Evolutionary conservation across 1,139 yeast genomes (phyloP).

Genomic region (Nakaseomyces sp.): DNA sequence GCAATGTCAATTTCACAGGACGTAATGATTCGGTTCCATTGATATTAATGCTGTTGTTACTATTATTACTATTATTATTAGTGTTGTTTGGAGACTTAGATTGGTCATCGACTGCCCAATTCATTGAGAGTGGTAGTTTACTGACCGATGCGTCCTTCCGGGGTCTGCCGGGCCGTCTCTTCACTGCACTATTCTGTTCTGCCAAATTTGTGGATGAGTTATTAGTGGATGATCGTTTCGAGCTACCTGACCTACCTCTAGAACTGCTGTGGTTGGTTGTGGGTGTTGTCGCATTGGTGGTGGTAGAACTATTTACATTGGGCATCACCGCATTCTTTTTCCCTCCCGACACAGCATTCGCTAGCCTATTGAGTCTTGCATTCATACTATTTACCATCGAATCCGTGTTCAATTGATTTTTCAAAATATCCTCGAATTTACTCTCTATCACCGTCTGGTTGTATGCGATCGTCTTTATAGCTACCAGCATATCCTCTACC

Average conservation of each 20-base stretch:
- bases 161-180: constrained; percentile 31
- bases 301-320: background rate
- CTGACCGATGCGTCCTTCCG: constrained; percentile 19
- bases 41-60: no score
- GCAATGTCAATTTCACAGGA: background rate
- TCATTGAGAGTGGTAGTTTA: constrained; percentile 7
- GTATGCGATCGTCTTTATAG: constrained; percentile 26
- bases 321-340: background rate
- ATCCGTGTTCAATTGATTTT: constrained; percentile 32
- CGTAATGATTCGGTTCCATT: background rate
- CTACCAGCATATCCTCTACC: constrained; percentile 17
- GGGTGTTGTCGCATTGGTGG: background rate
- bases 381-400: constrained; percentile 27
- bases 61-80: background rate
- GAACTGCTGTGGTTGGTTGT: background rate
- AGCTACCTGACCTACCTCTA: background rate
- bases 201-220: background rate
- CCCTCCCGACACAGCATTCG: background rate
- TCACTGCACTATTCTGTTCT: background rate
- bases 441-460: constrained; percentile 30
- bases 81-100: no score
- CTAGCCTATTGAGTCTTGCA: constrained; percentile 16
- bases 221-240: constrained; percentile 1
- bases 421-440: constrained; percentile 29
- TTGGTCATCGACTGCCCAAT: background rate